Evolutionary conservation across 805 yeast genomes (phyloP).

Genomic region (Lipomyces mesembrius): DNA sequence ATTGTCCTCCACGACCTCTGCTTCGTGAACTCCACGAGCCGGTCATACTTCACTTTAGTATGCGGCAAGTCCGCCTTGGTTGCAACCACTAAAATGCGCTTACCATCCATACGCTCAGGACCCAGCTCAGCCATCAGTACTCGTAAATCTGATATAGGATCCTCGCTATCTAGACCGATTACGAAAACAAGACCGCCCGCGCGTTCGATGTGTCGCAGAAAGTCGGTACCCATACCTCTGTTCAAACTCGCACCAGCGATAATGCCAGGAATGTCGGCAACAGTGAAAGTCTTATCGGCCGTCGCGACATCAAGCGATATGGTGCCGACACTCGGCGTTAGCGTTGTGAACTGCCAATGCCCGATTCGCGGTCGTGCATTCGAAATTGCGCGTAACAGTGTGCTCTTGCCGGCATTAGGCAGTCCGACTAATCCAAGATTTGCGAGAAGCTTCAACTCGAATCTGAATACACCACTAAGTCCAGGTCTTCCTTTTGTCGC

Average conservation of each 20-base stretch:
- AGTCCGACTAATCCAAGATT: slow-evolving; percentile 93
- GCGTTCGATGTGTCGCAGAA: slow-evolving; percentile 88
- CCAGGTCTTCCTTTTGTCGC: slow-evolving; percentile 79
- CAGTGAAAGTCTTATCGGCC: slow-evolving; percentile 66
- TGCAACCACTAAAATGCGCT: slow-evolving; percentile 75
- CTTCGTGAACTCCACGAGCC: slow-evolving; percentile 47
- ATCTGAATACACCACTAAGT: slow-evolving; percentile 65
- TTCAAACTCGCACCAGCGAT: slow-evolving; percentile 82
- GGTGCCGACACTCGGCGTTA: slow-evolving; percentile 91
- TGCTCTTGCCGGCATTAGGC: slow-evolving; percentile 97
- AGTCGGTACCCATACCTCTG: slow-evolving; percentile 92
- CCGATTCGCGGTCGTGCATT: slow-evolving; percentile 90
- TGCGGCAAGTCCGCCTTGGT: slow-evolving; percentile 84
- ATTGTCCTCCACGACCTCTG: slow-evolving; percentile 65
- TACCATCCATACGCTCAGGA: slow-evolving; percentile 58
- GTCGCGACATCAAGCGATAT: slow-evolving; percentile 67
- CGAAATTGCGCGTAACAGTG: slow-evolving; percentile 82
- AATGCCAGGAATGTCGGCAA: slow-evolving; percentile 97
- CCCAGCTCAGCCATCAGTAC: slow-evolving; percentile 75
- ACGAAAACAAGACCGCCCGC: slow-evolving; percentile 90
- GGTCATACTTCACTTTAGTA: slow-evolving; percentile 54
- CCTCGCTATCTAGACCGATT: slow-evolving; percentile 66
- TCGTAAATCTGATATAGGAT: slow-evolving; percentile 70
- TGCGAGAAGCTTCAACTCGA: slow-evolving; percentile 87
- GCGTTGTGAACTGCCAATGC: slow-evolving; percentile 95